A percentile compares a stretch with the other conserved stretches of the same genome.
Evolutionary conservation across 2,329 filamentous ascomycete genomes (phyloP).

Genomic region (Aschersonia sp.): DNA sequence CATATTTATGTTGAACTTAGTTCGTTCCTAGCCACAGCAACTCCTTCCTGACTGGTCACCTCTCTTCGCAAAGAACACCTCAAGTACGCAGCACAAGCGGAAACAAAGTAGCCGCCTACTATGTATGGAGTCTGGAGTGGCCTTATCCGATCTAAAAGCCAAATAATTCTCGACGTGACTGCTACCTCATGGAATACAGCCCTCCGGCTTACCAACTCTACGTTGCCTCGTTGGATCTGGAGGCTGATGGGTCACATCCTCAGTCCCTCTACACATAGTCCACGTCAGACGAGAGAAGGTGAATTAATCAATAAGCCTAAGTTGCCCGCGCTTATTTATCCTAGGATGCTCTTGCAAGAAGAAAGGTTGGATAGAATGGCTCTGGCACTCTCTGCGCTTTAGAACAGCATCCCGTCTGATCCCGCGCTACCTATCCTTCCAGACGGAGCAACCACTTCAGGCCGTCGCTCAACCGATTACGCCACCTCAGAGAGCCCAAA

Average conservation of each 20-base stretch:
- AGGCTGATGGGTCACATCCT: background rate
- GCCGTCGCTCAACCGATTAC: background rate
- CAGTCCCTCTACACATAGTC: background rate
- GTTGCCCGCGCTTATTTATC: background rate
- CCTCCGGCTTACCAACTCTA: background rate
- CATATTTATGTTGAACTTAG: background rate
- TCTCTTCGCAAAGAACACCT: background rate
- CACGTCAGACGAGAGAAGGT: background rate
- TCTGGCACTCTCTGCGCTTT: background rate
- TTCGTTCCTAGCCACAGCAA: background rate
- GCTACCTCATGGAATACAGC: background rate
- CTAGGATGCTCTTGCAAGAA: background rate
- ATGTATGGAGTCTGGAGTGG: background rate
- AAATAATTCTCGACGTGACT: background rate
- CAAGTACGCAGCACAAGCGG: background rate
- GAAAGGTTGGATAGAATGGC: background rate
- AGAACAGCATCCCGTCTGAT: background rate
- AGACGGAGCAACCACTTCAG: background rate
- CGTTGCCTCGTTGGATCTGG: background rate
- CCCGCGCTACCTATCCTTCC: background rate
- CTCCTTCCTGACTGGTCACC: background rate
- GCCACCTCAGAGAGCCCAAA: background rate
- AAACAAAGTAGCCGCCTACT: background rate
- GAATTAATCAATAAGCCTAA: background rate
- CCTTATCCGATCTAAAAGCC: background rate